Conservation (phyloP, 805 yeast species). For the Kuraishia cidri region DNA sequence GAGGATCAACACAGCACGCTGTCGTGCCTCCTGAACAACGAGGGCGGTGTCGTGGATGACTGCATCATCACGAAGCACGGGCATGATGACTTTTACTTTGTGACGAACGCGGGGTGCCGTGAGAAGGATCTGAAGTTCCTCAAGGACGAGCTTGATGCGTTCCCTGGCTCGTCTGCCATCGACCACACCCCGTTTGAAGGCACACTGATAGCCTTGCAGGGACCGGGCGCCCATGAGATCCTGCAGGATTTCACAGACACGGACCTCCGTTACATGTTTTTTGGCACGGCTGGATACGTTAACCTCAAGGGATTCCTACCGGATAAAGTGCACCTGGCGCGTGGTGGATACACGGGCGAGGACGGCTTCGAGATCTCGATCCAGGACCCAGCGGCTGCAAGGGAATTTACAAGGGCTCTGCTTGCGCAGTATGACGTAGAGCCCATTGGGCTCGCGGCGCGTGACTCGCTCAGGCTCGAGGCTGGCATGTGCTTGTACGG, state of each 20-base stretch:
- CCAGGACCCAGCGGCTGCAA: constrained; percentile 43
- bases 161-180: constrained; percentile 18
- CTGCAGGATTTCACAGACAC: constrained; percentile 55
- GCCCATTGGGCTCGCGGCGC: constrained; percentile 96
- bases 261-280: constrained; percentile 53
- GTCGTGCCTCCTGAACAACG: constrained; percentile 62
- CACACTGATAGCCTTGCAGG: constrained; percentile 84
- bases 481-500: constrained; percentile 99
- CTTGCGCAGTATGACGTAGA: constrained; percentile 49
- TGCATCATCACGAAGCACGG: constrained; percentile 87
- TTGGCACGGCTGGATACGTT: constrained; percentile 60
- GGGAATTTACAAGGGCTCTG: constrained; percentile 52
- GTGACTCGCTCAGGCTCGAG: constrained; percentile 91
- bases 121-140: constrained; percentile 70
- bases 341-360: constrained; percentile 98
- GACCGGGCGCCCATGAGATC: constrained; percentile 71
- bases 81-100: constrained; percentile 67
- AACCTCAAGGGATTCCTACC: constrained; percentile 29
- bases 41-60: constrained; percentile 86
- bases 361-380: constrained; percentile 94
- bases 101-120: constrained; percentile 93
- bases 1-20: constrained; percentile 57
- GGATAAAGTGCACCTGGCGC: constrained; percentile 63
- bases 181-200: constrained; percentile 46
- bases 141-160: constrained; percentile 33